These are phyloP conservation scores for Butyriboletus loyo DNA, from an alignment of 768 basidiomycete species.

Conservation along the genomic window DNA sequence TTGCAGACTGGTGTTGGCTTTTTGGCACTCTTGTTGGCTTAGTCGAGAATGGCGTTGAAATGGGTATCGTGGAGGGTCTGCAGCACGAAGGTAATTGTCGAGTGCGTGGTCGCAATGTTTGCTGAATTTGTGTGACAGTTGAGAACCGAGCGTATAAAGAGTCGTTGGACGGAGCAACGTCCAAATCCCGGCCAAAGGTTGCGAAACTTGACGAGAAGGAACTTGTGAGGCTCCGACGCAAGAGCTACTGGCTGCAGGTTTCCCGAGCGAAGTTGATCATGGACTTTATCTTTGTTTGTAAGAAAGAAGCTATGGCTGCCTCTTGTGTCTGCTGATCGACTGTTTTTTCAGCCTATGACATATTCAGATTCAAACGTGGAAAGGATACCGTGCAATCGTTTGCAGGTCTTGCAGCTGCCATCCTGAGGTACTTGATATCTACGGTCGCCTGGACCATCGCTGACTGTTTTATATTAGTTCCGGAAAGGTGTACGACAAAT, in stretches of 20 bases:
- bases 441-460: not conserved
- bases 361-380: conserved; percentile 68
- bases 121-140: conserved; percentile 40
- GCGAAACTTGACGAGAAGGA: conserved; percentile 68
- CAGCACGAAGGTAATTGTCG: conserved; percentile 55
- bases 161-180: conserved; percentile 67
- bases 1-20: conserved; percentile 88
- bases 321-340: conserved; percentile 5
- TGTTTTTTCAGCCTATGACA: conserved; percentile 61
- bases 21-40: conserved; percentile 73
- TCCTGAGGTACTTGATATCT: conserved; percentile 57
- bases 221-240: conserved; percentile 59
- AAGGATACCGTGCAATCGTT: conserved; percentile 60
- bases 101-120: not conserved
- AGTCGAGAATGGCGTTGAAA: conserved; percentile 81
- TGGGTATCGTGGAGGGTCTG: conserved; percentile 61
- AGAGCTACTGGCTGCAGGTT: conserved; percentile 75
- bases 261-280: conserved; percentile 69
- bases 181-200: conserved; percentile 61
- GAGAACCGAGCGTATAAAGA: conserved; percentile 71
- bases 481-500: conserved; percentile 72
- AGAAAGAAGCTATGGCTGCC: conserved; percentile 28
- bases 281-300: conserved; percentile 89
- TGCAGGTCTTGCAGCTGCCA: conserved; percentile 64
- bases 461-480: conserved; percentile 43